A percentile compares a stretch with the other conserved stretches of the same genome.
Conservation (phyloP, 305 asterid species). For the Lippia alba region DNA sequence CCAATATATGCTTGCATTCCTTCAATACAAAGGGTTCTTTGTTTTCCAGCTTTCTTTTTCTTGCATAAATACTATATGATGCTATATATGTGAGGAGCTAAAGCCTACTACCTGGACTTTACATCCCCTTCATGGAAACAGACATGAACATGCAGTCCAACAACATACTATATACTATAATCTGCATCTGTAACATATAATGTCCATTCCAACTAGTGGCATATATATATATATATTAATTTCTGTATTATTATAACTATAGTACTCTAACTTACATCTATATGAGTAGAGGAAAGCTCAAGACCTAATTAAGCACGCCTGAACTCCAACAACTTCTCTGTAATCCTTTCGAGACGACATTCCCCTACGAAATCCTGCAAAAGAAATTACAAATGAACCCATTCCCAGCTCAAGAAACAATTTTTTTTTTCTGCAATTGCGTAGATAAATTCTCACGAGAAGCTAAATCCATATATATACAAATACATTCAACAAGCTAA, state of each 20-base stretch:
- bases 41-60: neutral
- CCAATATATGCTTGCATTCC: neutral
- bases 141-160: neutral
- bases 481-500: no score
- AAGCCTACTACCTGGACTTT: neutral
- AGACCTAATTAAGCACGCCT: slow-evolving; percentile 22
- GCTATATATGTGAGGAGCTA: neutral
- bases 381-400: neutral
- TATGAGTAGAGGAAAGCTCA: slow-evolving; percentile 6
- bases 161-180: slow-evolving; percentile 14
- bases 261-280: neutral
- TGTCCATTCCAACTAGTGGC: neutral
- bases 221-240: neutral
- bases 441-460: no score
- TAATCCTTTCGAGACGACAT: slow-evolving; percentile 3
- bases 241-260: slow-evolving; percentile 25
- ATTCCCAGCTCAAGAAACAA: neutral
- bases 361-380: slow-evolving; percentile 34
- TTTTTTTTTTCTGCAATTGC: no score
- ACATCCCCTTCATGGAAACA: slow-evolving; percentile 17
- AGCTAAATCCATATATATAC: no score
- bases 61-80: neutral
- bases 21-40: neutral
- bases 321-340: slow-evolving; percentile 33
- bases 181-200: slow-evolving; percentile 18